Base-by-base conservation (phyloP, 805 yeast genomes). In the Kregervanrija pseudodelftensis region DNA sequence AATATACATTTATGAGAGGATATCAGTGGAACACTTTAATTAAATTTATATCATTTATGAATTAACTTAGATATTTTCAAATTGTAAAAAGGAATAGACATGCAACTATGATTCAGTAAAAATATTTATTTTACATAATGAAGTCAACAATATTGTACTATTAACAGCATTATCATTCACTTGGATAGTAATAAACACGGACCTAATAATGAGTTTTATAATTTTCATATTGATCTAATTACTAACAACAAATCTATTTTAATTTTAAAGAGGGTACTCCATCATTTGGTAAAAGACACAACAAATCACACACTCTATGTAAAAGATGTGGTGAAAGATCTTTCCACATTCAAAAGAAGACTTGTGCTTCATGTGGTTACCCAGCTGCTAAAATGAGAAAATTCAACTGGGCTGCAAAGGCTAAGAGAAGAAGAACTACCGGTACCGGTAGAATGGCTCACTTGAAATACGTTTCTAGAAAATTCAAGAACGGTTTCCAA, bases 371-470 rank as follows among this genome's bases (percentile, higher is more conserved):
- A 61, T 93, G 99, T 80, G 99, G 99, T 69, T 93, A 93, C 85
- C 99, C 99, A 78, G 88, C 98, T 68, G 98, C 98, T 66, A 93
- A 93, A 81, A 73, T 85, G 76, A 90, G 99, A 86, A 82, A 88
- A 68, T 85, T 76, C 95, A 93, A 93, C 96, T 93, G 99, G 99
- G 96, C 95, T 74, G 76, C 76, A 61, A 93, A 93, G 85, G 96
- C 97, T 69, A 87, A 90, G 85, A 89, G 99, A 88, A 89, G 99
- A 87, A 85, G 85, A 75, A 93, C 99, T 63, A 90, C 97, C 64
- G 99, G 99, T 81, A 82, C 98, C 73, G 99, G 99, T 77, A 95
- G 99, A 80, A 87, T 88, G 95, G 79, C 90, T 73, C 80, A 91
- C 89, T 82, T 93, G 76, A 93, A 91, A 82, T 83, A 82, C 76